Evolutionary conservation across 2,329 filamentous ascomycete species (phyloP), one percentile per base, ranked within the genome.

Genomic region (Aspergillus bombycis): DNA sequence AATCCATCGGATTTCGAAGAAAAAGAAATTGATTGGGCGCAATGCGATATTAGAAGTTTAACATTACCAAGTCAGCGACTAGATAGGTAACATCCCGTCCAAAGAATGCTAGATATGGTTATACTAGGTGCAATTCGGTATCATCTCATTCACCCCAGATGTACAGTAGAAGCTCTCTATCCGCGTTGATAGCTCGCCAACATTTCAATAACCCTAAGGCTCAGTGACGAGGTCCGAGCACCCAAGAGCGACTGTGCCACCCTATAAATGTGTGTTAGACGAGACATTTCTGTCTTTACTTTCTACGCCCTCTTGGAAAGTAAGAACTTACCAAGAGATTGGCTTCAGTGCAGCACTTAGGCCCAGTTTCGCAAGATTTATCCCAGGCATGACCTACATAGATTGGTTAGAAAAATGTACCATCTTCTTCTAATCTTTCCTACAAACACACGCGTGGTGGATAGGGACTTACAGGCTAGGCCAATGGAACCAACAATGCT

Each of bases 301-400:
- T 12, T 34, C 21, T 46, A 2, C 14, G n/a, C 16, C 21, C 6
- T 23, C 34, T 36, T 5, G 34, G 5, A 14, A n/a, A 48, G 45
- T 4, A 26, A 23, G 45, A 45, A 67, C 70, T 61, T 69, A 74
- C 73, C 64, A 74, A 57, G 43, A 75, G 58, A 58, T 74, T 75
- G 45, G 61, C 68, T 64, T 75, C 72, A 21, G 72, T 71, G 62
- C 72, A 75, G 72, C 74, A 75, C 65, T 74, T 67, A 54, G 72
- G 72, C 30, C 34, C 61, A 14, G 64, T 60, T 12, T 48, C 8
- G 59, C 74, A 75, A n/a, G 30, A 59, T 12, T 58, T 38, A 10
- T 69, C 64, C 52, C 73, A 74, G 9, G 65, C 50, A 57, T 71
- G 64, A 60, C 74, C 73, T 76, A 45, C 41, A 12, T 11, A 19